Evolutionary conservation across 768 basidiomycete genomes (phyloP), one percentile per base, ranked within the genome.

Genomic region (Porpolomopsis calyptriformis): DNA sequence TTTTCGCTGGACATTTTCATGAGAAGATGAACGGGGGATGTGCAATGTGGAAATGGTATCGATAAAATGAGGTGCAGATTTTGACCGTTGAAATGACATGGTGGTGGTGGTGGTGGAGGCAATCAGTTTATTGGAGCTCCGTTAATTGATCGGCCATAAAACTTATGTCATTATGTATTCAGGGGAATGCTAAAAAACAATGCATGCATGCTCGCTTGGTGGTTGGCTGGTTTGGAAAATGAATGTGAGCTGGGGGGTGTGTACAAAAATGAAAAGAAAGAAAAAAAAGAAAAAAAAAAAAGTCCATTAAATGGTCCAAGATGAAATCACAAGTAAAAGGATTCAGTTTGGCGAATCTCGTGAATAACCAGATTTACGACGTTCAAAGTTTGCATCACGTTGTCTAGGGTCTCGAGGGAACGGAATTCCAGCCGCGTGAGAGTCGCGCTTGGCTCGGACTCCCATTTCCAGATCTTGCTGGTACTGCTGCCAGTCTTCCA

Each of bases 401-500:
- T n/a, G 34, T 47, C 46, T 55, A 24, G 53, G 53, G 27, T 53
- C 60, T 48, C 70, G 68, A 25, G 80, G 80, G 61, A 82, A 82
- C 18, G 80, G 80, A 40, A 82, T 76, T 14, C 63, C 67, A 9
- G 66, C 57, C 29, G 53, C 55, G 51, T 29, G 57, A 49, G 24
- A 53, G 62, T 48, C 62, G 60, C 35, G 67, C 31, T 68, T 47
- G 35, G 38, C 41, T 18, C 35, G 46, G 48, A 3, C 27, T 26
- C 7, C 48, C 52, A 26, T 29, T n/a, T 43, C 42, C 49, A 55
- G 55, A 43, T 65, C 65, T 43, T 76, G 69, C 58, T 88, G 86
- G 54, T 79, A 73, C 52, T 75, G 74, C 61, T 85, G 80, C 86
- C 87, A 89, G 58, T 87, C 86, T 60, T 87, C 83, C 33, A 89